These are phyloP conservation scores for Scorias spongiosa DNA, from an alignment of 2,329 filamentous ascomycete genomes.

Conservation along the genomic window DNA sequence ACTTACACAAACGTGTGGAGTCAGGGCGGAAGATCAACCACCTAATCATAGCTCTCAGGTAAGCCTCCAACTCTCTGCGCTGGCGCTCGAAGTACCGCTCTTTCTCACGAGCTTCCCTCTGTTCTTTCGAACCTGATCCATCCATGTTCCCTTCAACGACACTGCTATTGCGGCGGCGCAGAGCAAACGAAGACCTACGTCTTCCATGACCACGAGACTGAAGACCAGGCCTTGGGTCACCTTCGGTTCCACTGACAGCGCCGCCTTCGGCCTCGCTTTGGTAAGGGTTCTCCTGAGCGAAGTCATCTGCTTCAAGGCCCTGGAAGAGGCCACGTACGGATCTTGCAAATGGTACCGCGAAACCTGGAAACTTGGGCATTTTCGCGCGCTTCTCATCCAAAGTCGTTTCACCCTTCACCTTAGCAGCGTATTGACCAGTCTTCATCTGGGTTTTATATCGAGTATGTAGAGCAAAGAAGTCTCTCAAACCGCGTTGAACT, in stretches of 20 bases:
- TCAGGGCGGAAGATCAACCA: constrained; percentile 95
- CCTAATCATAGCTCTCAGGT: constrained; percentile 83
- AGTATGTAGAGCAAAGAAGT: constrained; percentile 84
- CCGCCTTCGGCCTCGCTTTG: constrained; percentile 47
- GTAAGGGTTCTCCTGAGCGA: constrained; percentile 36
- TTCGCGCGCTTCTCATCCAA: constrained; percentile 49
- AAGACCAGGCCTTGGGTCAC: constrained; percentile 26
- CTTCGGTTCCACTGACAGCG: constrained; percentile 48
- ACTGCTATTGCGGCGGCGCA: constrained; percentile 46
- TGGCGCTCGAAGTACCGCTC: constrained; percentile 64
- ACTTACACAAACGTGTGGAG: constrained; percentile 89
- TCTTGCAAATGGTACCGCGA: constrained; percentile 78
- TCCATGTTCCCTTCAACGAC: constrained; percentile 21
- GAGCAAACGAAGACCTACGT: constrained; percentile 40
- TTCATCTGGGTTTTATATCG: constrained; percentile 81
- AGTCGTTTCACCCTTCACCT: constrained; percentile 38
- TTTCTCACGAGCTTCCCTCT: constrained; percentile 12
- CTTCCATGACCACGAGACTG: constrained; percentile 26
- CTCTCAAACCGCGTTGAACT: constrained; percentile 69
- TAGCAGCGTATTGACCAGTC: constrained; percentile 38
- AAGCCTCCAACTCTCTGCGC: constrained; percentile 71
- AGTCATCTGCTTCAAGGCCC: constrained; percentile 64
- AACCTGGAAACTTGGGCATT: constrained; percentile 78
- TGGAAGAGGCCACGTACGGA: constrained; percentile 42
- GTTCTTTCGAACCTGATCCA: constrained; percentile 16